Evolutionary conservation across 495 filamentous ascomycete genomes (phyloP), one percentile per base, ranked within the genome.

Genomic region (Apodospora peruviana): DNA sequence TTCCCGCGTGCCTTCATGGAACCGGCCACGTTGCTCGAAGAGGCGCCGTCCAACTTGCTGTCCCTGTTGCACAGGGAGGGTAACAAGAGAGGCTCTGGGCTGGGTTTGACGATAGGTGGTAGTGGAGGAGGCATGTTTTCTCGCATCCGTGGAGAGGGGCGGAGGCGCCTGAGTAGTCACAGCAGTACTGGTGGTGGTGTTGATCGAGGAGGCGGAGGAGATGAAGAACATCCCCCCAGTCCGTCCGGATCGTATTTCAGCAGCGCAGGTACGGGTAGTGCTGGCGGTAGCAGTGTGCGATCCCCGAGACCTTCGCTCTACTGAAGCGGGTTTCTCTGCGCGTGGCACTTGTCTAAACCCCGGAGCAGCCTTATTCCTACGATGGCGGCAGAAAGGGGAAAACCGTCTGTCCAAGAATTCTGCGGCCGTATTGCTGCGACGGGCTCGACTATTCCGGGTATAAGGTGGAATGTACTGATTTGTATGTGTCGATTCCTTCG

Each of bases 1-100:
- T 76, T 76, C 54, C 75, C 72, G n/a, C 50, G 65, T 43, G 63
- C 61, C 17, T 64, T 65, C 40, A 55, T 72, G n/a, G 67, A 69
- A 27, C 59, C 65, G 2, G 53, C 48, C 40, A 60, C 66, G 39
- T 51, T 69, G 22, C 51, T 43, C 40, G 64, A 61, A 5, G 43
- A 55, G 11, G 49, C 27, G 27, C 27, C 27, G 7, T 32, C 27
- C 7, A 32, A 32, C 27, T 14, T 32, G 14, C 27, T 32, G 7
- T 14, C 7, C 7, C 27, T 32, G 7, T 14, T 32, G 55, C 11
- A 69, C 40, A 35, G 45, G 2, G 55, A 55, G 3, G 65, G 62
- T 43, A 53, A 64, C 49, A n/a, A 66, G 62, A 45, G 45, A 59
- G 49, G n/a, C n/a, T n/a, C n/a, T n/a, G n/a, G n/a, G n/a, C n/a